phyloP scores from a whole-genome alignment of 176 grass and related monocot genomes.

The Typha latifolia region DNA sequence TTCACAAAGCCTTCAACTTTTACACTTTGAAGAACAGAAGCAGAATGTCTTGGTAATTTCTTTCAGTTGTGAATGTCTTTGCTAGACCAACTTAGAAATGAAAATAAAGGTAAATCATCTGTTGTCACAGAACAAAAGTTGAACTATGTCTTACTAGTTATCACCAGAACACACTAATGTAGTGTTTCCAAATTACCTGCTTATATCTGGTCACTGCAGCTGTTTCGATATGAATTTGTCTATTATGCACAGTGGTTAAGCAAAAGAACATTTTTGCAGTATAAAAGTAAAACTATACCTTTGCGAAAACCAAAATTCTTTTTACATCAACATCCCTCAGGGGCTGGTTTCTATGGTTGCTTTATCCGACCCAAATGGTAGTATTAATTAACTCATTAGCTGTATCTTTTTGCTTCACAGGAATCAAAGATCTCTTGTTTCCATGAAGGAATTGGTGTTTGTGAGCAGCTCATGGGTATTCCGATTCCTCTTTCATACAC shows the following conservation, averaged over 20 bases:
- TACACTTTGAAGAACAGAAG: slow-evolving; percentile 64
- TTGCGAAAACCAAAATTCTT: too few species aligned
- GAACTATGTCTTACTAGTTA: neutral
- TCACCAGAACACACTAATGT: neutral
- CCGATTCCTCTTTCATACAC: slow-evolving; percentile 89
- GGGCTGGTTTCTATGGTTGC: too few species aligned
- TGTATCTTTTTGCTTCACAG: slow-evolving; percentile 32
- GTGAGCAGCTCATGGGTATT: slow-evolving; percentile 72
- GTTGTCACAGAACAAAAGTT: neutral
- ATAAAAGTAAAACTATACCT: too few species aligned
- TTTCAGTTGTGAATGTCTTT: neutral
- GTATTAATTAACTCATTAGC: slow-evolving; percentile 17
- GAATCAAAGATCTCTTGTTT: slow-evolving; percentile 78
- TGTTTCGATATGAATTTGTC: too few species aligned
- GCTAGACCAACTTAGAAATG: neutral
- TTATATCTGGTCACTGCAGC: too few species aligned
- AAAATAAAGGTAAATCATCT: neutral
- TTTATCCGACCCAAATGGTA: too few species aligned
- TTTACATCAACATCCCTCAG: too few species aligned
- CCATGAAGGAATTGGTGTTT: slow-evolving; percentile 72
- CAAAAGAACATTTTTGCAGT: too few species aligned
- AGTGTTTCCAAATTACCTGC: too few species aligned
- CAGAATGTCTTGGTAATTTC: slow-evolving; percentile 46
- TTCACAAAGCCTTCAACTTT: slow-evolving; percentile 51
- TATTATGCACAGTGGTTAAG: too few species aligned